Evolutionary conservation across 345 rosid genomes (phyloP).

Genomic region (Cochlearia excelsa): DNA sequence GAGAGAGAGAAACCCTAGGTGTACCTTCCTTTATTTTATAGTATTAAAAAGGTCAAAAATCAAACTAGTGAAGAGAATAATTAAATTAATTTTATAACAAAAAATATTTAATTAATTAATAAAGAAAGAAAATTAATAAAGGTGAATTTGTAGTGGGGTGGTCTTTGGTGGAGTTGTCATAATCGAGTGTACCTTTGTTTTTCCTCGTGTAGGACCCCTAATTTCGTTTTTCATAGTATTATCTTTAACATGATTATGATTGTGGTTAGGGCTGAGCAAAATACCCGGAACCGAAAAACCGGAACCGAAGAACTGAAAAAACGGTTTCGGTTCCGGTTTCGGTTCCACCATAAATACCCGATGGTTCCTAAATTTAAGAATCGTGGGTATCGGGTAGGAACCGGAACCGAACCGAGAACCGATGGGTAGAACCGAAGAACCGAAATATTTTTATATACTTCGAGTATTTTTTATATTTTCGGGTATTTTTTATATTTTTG

Average conservation of each 20-base stretch:
- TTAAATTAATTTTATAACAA: conserved; percentile 18
- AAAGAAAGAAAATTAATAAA: conserved; percentile 28
- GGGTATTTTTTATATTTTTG: too few species aligned
- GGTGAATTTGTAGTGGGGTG: conserved; percentile 39
- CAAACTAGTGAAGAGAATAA: conserved; percentile 22
- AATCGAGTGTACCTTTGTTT: conserved; percentile 43
- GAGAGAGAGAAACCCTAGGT: conserved; percentile 38
- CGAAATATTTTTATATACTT: too few species aligned
- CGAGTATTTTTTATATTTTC: too few species aligned
- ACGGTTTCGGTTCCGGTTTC: too few species aligned
- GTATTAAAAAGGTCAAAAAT: conserved; percentile 29
- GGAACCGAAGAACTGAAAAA: too few species aligned
- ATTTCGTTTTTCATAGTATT: conserved; percentile 21
- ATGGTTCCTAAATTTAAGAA: too few species aligned
- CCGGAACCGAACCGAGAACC: too few species aligned
- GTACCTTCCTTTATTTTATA: conserved; percentile 11
- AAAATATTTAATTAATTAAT: conserved; percentile 24
- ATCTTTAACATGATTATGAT: conserved; percentile 18
- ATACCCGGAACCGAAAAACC: too few species aligned
- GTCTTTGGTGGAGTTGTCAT: conserved; percentile 44
- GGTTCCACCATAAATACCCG: too few species aligned
- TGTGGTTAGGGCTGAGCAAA: not conserved
- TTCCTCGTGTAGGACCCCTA: conserved; percentile 33
- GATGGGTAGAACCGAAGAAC: too few species aligned
- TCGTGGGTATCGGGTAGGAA: too few species aligned